Evolutionary conservation across 1,284 basidiomycete genomes (phyloP).

Genomic region (Pseudozyma pruni): DNA sequence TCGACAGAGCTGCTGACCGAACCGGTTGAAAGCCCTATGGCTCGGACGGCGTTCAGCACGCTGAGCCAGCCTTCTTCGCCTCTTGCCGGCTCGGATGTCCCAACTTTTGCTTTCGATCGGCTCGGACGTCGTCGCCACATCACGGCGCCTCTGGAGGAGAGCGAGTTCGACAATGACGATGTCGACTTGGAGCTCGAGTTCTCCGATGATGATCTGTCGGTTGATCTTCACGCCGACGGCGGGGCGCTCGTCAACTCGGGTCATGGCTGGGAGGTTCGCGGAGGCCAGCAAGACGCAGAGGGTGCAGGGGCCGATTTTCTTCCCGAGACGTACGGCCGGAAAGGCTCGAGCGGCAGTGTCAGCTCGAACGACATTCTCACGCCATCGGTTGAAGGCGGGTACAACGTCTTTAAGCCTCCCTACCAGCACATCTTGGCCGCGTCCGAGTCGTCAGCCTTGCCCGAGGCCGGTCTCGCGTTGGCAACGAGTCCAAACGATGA

Average conservation of each 20-base stretch:
- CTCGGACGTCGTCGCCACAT: conserved; percentile 39
- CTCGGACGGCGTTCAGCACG: conserved; percentile 27
- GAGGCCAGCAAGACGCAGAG: conserved; percentile 6
- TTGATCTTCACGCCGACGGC: conserved; percentile 20
- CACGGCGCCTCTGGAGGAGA: conserved; percentile 22
- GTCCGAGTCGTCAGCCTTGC: conserved; percentile 3
- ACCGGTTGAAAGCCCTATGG: conserved; percentile 15
- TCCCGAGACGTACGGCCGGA: conserved; percentile 30
- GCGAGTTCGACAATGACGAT: conserved; percentile 54
- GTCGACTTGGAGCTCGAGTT: conserved; percentile 48
- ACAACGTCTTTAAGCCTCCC: conserved; percentile 62
- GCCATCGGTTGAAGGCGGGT: conserved; percentile 60
- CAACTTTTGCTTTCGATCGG: conserved; percentile 24
- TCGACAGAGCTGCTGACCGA: conserved; percentile 31
- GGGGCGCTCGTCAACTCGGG: conserved; percentile 51
- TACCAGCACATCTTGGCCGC: conserved; percentile 45
- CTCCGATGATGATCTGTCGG: conserved; percentile 55
- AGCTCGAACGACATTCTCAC: conserved; percentile 51
- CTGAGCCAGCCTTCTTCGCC: conserved; percentile 46
- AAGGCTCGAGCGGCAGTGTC: conserved; percentile 29
- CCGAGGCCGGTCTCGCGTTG: conserved; percentile 1
- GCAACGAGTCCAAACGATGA: not conserved
- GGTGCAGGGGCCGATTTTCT: conserved; percentile 13
- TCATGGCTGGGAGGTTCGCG: conserved; percentile 47
- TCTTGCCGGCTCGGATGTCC: conserved; percentile 10